A percentile compares a stretch with the other conserved stretches of the same genome.
Conservation (phyloP, 1,284 basidiomycete species). For the Cryptococcus sp. region DNA sequence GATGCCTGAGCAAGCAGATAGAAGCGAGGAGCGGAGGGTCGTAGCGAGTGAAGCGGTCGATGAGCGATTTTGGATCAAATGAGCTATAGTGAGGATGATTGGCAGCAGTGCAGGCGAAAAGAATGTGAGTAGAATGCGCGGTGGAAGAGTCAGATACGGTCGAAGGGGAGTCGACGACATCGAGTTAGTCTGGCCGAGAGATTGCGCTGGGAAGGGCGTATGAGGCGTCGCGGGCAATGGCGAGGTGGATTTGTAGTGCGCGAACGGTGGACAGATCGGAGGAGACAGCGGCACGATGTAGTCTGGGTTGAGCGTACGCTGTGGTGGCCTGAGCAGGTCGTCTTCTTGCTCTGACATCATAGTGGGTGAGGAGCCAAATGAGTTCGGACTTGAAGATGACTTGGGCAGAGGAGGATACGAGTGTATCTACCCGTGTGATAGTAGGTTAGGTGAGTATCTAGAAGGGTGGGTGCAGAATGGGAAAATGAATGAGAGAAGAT, state of each 20-base stretch:
- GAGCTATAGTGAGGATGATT: slow-evolving; percentile 79
- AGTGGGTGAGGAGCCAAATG: too few relatives aligned
- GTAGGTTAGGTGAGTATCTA: too few relatives aligned
- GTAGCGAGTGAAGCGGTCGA: slow-evolving; percentile 65
- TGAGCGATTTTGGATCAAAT: slow-evolving; percentile 69
- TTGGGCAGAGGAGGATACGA: too few relatives aligned
- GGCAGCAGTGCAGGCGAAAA: slow-evolving; percentile 68
- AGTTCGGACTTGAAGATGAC: too few relatives aligned
- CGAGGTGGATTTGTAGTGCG: slow-evolving; percentile 29
- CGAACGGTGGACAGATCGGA: slow-evolving; percentile 33
- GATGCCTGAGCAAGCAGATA: slow-evolving; percentile 77
- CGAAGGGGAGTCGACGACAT: slow-evolving; percentile 56
- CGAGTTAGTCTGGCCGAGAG: slow-evolving; percentile 1
- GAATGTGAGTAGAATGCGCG: slow-evolving; percentile 80
- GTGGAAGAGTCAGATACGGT: slow-evolving; percentile 78
- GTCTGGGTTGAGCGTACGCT: slow-evolving; percentile 26
- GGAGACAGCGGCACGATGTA: slow-evolving; percentile 39
- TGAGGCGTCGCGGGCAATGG: slow-evolving; percentile 36
- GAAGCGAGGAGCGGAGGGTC: slow-evolving; percentile 69
- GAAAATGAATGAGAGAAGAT: too few relatives aligned
- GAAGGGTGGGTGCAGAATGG: too few relatives aligned
- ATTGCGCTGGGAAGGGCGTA: slow-evolving; percentile 27
- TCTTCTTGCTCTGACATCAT: too few relatives aligned
- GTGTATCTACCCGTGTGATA: too few relatives aligned
- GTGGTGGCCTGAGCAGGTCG: slow-evolving; percentile 10